These are phyloP conservation scores for Aspergillus caelatus DNA, from an alignment of 2,329 filamentous ascomycete species.

Conservation along the genomic window DNA sequence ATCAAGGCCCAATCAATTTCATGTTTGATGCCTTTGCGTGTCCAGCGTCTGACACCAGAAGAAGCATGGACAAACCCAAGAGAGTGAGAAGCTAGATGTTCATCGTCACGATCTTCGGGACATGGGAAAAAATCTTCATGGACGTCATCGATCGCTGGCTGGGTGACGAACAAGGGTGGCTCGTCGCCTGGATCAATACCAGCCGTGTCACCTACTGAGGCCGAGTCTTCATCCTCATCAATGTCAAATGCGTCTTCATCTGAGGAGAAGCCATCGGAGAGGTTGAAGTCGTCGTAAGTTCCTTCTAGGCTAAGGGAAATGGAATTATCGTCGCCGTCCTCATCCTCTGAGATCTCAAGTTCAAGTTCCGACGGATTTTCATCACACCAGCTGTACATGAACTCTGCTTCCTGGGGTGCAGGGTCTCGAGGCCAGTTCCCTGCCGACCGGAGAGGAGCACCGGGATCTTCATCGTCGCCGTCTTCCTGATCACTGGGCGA, in stretches of 20 bases:
- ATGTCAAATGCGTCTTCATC: conserved; percentile 54
- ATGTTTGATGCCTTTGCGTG: conserved; percentile 72
- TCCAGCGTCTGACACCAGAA: conserved; percentile 80
- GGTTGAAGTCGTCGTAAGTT: conserved; percentile 46
- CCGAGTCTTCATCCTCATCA: conserved; percentile 59
- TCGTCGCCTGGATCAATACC: conserved; percentile 76
- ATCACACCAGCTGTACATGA: conserved; percentile 42
- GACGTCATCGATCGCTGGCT: conserved; percentile 87
- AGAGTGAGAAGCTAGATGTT: conserved; percentile 78
- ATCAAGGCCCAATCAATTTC: conserved; percentile 97
- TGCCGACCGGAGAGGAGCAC: conserved; percentile 48
- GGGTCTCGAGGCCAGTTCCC: conserved; percentile 39
- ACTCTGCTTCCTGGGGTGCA: conserved; percentile 31
- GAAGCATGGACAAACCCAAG: conserved; percentile 87
- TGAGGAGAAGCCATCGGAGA: conserved; percentile 52
- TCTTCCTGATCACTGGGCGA: conserved; percentile 59
- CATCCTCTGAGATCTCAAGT: conserved; percentile 59
- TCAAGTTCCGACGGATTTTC: conserved; percentile 43
- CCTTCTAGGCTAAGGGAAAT: conserved; percentile 41
- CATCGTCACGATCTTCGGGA: conserved; percentile 74
- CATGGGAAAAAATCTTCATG: conserved; percentile 79
- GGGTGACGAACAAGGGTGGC: conserved; percentile 79
- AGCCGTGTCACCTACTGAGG: conserved; percentile 71
- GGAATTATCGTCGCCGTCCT: conserved; percentile 48
- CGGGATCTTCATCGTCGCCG: conserved; percentile 39